Base-by-base conservation (phyloP, 192 early-diverging fungal genomes). In the Mycoemilia scoparia region DNA sequence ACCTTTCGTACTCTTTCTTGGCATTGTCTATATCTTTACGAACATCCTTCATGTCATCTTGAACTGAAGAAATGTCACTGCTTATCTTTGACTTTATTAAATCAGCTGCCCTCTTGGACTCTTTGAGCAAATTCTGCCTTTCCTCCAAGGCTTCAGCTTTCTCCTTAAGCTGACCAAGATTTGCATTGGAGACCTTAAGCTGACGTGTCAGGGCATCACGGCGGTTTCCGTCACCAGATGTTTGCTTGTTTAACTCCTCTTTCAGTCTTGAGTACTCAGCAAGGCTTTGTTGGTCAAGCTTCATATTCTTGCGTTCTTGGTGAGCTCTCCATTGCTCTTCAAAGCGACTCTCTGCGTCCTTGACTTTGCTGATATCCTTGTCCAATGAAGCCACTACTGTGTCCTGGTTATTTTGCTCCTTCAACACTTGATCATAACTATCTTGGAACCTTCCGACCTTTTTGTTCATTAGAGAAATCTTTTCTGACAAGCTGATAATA, bases 181-280 rank as follows among this genome's bases (percentile, higher is more conserved):
- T n/a, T n/a, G n/a, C n/a, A n/a, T n/a, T n/a, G n/a, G n/a, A n/a
- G 0, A 69, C 58, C 38, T 77, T 78, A 8, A 66, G 45, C 36
- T 78, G 63, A 3, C 82, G 71, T 43, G 70, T 66, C 7, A 87
- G 62, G 16, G 70, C 66, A 7, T 69, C 66, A 0, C 83, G 61
- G 30, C 65, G 58, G 31, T 85, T 71, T 36, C 72, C 70, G 40
- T 85, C 77, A 4, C 67, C 64, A 0, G 78, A 59, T 4, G 81
- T 82, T 32, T 59, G 48, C 15, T 64, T 32, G 18, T 66, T 70
- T 11, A 80, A 74, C 41, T 79, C 59, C 41, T 85, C 82, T 29
- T 83, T 82, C 24, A 69, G 44, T 4, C 57, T 53, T 21, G 64
- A 58, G 45, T 77, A 82, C 22, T 71, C 58, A 4, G 41, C 43